Percentiles rank a stretch among this genome's conserved stretches.
Evolutionary conservation across 2,329 filamentous ascomycete genomes (phyloP).

Genomic region (Decorospora gaudefroyi): DNA sequence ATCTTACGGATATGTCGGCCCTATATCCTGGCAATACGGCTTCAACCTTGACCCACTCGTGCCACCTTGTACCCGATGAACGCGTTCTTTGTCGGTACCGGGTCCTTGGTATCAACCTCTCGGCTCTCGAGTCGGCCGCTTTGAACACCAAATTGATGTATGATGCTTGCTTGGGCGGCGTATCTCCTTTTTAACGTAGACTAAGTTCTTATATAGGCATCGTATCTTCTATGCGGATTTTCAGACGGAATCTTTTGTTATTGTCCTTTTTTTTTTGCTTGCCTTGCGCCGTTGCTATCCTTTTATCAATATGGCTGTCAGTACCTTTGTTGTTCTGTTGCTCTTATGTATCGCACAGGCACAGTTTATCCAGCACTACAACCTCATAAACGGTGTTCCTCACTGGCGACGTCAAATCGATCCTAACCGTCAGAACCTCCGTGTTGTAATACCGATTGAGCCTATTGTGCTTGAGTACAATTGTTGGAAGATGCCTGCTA

Average conservation of each 20-base stretch:
- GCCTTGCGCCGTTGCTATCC: background rate
- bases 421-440: background rate
- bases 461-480: background rate
- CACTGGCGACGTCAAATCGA: background rate
- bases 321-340: background rate
- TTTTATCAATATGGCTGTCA: background rate
- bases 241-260: background rate
- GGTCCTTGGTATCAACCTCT: no score
- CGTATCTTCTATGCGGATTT: background rate
- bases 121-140: no score
- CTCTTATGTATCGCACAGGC: background rate
- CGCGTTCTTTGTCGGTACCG: no score
- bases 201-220: no score
- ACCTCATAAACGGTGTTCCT: background rate
- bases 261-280: background rate
- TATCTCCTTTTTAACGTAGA: no score
- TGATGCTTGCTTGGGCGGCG: no score
- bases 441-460: background rate
- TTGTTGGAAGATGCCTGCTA: background rate
- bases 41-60: no score
- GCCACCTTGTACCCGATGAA: no score
- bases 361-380: background rate
- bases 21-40: no score
- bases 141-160: no score
- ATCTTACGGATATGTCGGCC: no score